Evolutionary conservation across 768 basidiomycete genomes (phyloP), one percentile per base, ranked within the genome.

Genomic region (Tylopilus felleus): DNA sequence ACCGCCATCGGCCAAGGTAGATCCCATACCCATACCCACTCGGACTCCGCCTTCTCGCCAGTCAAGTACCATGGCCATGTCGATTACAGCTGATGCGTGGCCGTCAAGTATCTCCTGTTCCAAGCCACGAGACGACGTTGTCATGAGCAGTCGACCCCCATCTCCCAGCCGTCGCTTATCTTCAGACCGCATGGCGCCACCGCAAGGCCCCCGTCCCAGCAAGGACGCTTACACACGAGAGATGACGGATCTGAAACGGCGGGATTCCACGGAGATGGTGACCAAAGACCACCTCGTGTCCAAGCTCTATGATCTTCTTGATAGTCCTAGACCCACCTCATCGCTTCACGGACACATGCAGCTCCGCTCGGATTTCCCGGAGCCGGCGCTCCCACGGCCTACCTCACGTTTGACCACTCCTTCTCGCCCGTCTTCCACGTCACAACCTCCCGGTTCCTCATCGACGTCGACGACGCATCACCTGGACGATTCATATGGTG

Each of bases 291-390:
- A 60, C 60, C 61, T 66, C 67, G 73, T 60, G 61, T 64, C 70
- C 35, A 74, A 77, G 53, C 65, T 84, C 8, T 70, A 78, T 28
- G 78, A 80, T 53, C 68, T 83, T 10, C 73, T 83, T 13, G 73
- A 71, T 44, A 76, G 77, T 49, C 67, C 75, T 17, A 59, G 66
- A 41, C 61, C 72, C 21, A 68, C 79, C 5, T 71, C 81, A 5
- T 77, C 58, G 7, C 56, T 81, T 5, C 71, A 79, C 38, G 55
- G 14, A n/a, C 77, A 66, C 60, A 70, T 74, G 65, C 60, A 52
- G 42, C 60, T 53, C 36, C 71, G 70, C 31, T 64, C 61, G 40
- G 69, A 65, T 14, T 38, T 67, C n/a, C 60, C 65, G 4, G 61
- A 67, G 36, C 59, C 69, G 2, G 40, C 57, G 14, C 58, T 69